phyloP scores from a whole-genome alignment of 768 basidiomycete species.

The Trametes gibbosa region DNA sequence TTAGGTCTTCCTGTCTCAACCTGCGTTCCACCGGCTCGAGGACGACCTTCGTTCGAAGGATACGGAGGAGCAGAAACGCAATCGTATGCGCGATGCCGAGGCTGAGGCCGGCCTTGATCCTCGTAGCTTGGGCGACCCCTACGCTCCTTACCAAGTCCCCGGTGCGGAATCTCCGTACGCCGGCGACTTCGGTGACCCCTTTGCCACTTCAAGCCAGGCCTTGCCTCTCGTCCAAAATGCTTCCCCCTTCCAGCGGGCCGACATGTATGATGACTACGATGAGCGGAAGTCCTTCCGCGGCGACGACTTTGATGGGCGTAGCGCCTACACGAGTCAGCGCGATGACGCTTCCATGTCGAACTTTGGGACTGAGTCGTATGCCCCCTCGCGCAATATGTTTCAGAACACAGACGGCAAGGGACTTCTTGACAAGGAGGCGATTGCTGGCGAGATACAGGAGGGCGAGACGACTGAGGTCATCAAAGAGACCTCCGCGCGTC shows the following conservation, averaged over 20 bases:
- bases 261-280: slow-evolving; percentile 73
- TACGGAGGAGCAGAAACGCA: slow-evolving; percentile 82
- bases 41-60: slow-evolving; percentile 82
- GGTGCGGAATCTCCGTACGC: slow-evolving; percentile 43
- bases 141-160: slow-evolving; percentile 70
- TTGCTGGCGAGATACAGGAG: slow-evolving; percentile 83
- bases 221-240: slow-evolving; percentile 84
- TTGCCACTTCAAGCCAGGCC: slow-evolving; percentile 60
- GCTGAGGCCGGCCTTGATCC: slow-evolving; percentile 60
- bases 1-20: slow-evolving; percentile 86
- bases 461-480: slow-evolving; percentile 86
- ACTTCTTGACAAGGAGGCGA: slow-evolving; percentile 73
- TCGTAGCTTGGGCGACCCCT: slow-evolving; percentile 60
- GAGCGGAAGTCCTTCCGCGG: slow-evolving; percentile 70
- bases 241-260: slow-evolving; percentile 77
- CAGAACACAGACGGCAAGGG: slow-evolving; percentile 74
- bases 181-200: slow-evolving; percentile 50
- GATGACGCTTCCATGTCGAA: slow-evolving; percentile 81
- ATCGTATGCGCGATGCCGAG: slow-evolving; percentile 72
- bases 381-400: slow-evolving; percentile 96
- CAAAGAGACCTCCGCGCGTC: slow-evolving; percentile 75
- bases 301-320: slow-evolving; percentile 80
- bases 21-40: slow-evolving; percentile 84
- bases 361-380: slow-evolving; percentile 90
- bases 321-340: slow-evolving; percentile 71